Conservation (phyloP, 192 early-diverging fungal genomes). For the Coemansia sp. region DNA sequence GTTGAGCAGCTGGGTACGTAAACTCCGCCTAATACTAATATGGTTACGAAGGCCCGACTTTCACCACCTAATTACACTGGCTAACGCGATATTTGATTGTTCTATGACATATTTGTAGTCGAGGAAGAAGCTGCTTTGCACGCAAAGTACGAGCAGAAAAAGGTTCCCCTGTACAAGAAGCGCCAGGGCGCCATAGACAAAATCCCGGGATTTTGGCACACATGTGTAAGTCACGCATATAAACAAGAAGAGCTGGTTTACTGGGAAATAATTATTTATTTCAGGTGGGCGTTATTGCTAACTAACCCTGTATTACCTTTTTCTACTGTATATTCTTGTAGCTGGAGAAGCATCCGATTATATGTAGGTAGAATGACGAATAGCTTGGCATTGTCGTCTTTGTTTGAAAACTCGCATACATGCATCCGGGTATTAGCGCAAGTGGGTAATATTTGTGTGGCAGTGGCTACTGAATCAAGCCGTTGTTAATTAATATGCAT, state of each 20-base stretch:
- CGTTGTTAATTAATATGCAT: slow-evolving; percentile 1
- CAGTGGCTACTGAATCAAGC: neutral
- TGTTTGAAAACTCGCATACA: neutral
- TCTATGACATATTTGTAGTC: slow-evolving; percentile 24
- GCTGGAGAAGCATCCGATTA: slow-evolving; percentile 56
- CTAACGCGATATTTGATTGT: neutral
- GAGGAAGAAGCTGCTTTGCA: slow-evolving; percentile 55
- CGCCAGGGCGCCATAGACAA: slow-evolving; percentile 56
- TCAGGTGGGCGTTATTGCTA: neutral
- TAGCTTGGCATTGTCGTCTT: neutral
- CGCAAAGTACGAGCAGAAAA: slow-evolving; percentile 55
- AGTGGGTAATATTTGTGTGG: too few relatives aligned
- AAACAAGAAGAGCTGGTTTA: neutral
- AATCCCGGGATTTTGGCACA: slow-evolving; percentile 62
- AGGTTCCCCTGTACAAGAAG: slow-evolving; percentile 57
- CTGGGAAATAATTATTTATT: neutral
- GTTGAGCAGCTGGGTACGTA: slow-evolving; percentile 49
- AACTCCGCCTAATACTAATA: neutral
- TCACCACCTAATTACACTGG: neutral
- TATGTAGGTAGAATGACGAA: slow-evolving; percentile 38
- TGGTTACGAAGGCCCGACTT: neutral
- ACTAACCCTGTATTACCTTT: neutral
- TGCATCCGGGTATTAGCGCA: neutral
- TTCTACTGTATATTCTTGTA: slow-evolving; percentile 13
- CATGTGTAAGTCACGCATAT: slow-evolving; percentile 47